Evolutionary conservation across 345 rosid genomes (phyloP).

Genomic region (Moricandia moricandioides): DNA sequence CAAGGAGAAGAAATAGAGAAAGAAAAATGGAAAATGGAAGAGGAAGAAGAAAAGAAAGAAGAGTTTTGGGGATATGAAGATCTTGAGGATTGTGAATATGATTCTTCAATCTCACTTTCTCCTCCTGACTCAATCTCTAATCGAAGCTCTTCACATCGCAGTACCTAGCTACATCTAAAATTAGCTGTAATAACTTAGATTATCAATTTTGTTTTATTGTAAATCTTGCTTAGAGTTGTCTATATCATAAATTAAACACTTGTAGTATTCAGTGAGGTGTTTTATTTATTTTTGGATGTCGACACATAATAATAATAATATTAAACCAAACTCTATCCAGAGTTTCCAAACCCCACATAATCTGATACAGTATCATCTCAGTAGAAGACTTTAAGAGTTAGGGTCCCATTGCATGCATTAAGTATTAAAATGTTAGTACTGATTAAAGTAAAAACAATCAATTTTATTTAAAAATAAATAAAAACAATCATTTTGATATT

Average conservation of each 20-base stretch:
- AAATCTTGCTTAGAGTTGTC: constrained; percentile 35
- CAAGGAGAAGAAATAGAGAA: constrained; percentile 52
- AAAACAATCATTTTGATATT: constrained; percentile 2
- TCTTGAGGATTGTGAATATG: constrained; percentile 61
- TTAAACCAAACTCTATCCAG: constrained; percentile 8
- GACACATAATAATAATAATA: constrained; percentile 11
- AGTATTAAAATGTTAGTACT: background rate
- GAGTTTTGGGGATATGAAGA: constrained; percentile 94
- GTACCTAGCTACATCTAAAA: constrained; percentile 25
- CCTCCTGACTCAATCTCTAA: constrained; percentile 64
- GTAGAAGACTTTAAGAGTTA: constrained; percentile 20
- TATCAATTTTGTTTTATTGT: constrained; percentile 33
- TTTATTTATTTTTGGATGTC: constrained; percentile 24
- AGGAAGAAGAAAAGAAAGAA: constrained; percentile 67
- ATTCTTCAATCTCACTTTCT: constrained; percentile 55
- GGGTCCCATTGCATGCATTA: constrained; percentile 19
- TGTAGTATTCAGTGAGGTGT: constrained; percentile 33
- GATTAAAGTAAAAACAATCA: background rate
- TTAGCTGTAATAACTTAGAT: constrained; percentile 23
- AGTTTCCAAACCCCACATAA: constrained; percentile 5
- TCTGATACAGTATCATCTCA: constrained; percentile 7
- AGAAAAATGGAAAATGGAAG: constrained; percentile 83
- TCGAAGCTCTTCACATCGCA: constrained; percentile 40
- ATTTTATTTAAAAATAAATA: background rate
- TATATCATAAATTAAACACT: constrained; percentile 16